Evolutionary conservation across 2,329 filamentous ascomycete species (phyloP).

Genomic region (Cordyceps cateniannulata): DNA sequence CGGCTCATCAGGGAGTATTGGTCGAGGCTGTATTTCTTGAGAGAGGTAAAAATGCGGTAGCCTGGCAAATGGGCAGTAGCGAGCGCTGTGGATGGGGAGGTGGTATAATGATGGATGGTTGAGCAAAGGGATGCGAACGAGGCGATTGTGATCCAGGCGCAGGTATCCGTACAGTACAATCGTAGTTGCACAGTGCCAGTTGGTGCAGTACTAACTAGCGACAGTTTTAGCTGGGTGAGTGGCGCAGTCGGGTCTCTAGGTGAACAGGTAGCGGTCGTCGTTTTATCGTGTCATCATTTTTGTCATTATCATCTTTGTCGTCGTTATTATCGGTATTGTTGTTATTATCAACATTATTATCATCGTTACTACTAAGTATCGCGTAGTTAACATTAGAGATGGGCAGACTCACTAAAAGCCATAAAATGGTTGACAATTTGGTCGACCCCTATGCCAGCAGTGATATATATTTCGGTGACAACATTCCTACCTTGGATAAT

Average conservation of each 20-base stretch:
- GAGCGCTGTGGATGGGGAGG: neutral
- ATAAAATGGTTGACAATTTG: too few species aligned
- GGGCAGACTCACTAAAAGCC: too few species aligned
- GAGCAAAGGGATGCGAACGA: neutral
- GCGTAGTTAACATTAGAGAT: too few species aligned
- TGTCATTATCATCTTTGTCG: too few species aligned
- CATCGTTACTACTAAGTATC: too few species aligned
- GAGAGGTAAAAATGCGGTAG: neutral
- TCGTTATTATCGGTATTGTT: too few species aligned
- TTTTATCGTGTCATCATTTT: too few species aligned
- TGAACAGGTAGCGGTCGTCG: too few species aligned
- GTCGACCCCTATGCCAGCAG: too few species aligned
- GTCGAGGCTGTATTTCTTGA: neutral
- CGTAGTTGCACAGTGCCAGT: constrained; percentile 2
- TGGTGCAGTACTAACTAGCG: neutral
- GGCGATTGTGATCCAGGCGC: neutral
- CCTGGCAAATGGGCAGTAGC: neutral
- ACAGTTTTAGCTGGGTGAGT: neutral
- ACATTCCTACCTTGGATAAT: too few species aligned
- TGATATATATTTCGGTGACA: too few species aligned
- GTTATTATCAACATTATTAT: too few species aligned
- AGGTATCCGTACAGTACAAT: neutral
- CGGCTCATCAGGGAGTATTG: constrained; percentile 4
- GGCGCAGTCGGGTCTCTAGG: neutral
- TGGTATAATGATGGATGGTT: neutral